Base-by-base conservation (phyloP, 495 filamentous ascomycete species). In the Penicillium atrosanguineum region DNA sequence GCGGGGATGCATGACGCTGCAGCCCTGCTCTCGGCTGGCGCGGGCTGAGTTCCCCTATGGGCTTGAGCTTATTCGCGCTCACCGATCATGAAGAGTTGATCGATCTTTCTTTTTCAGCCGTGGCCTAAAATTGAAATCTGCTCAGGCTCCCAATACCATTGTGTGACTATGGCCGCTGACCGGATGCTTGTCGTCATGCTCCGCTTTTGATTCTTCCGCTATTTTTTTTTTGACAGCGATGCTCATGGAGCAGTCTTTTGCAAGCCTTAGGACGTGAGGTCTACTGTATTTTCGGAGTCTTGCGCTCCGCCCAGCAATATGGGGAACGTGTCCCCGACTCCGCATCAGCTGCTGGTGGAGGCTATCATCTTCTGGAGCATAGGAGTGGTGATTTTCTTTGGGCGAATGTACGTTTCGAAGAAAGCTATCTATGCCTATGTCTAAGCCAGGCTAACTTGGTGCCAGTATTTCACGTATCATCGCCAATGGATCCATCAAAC, bases 331-430 rank as follows among this genome's bases (percentile, higher is more conserved):
- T 73, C 70, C 6, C 70, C 69, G 19, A 63, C 61, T 49, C 70
- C 70, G 8, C 59, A 53, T 6, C 60, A 66, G 60, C 65, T 73
- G 8, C 44, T 71, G 7, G 58, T 55, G 5, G 70, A 73, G 45
- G 62, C 65, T 21, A 28, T 66, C 2, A 57, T 70, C 6, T 73
- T 71, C 44, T 70, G 70, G 69, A 60, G 60, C 20, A 69, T 73
- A 37, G 69, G 46, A 1, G 36, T 71, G 12, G 53, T 70, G 9
- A 46, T 71, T 15, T 73, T 65, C 44, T 52, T 65, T 41, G 63
- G 67, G 15, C 49, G 70, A 51, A 68, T 73, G 70, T 73, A 56
- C 19, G 63, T 60, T 25, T 6, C 14, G 7, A 2, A 40, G 3
- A 8, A 8, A 14, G 15, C 25, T 0, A 29, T 6, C 18, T 38